These are phyloP conservation scores for Glycyrrhiza uralensis DNA, from an alignment of 306 rosid genomes.

Conservation along the genomic window DNA sequence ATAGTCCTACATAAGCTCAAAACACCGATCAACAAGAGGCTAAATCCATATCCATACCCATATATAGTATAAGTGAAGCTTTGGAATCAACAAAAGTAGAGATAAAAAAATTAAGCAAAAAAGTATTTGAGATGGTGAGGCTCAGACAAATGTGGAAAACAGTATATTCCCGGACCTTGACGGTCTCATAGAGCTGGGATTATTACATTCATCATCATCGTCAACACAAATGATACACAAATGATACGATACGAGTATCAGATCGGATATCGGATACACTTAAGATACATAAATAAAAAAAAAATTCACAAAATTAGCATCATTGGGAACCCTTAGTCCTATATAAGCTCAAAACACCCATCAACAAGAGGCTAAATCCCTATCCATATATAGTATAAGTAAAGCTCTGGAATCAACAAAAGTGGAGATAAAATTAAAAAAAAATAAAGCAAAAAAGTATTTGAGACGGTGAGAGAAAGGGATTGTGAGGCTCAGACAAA, in stretches of 20 bases:
- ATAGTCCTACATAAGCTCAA: neutral
- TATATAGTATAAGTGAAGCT: neutral
- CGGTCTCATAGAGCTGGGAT: constrained; percentile 54
- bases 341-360: neutral
- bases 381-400: neutral
- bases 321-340: constrained; percentile 29
- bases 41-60: too few relatives aligned
- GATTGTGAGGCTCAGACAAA: constrained; percentile 38
- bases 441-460: neutral
- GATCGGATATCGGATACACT: too few relatives aligned
- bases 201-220: constrained; percentile 47
- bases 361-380: neutral
- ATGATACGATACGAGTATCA: too few relatives aligned
- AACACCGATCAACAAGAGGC: neutral
- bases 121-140: neutral
- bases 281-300: too few relatives aligned
- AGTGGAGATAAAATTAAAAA: neutral
- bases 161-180: constrained; percentile 35
- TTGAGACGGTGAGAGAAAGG: neutral
- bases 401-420: neutral
- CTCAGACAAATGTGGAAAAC: constrained; percentile 47
- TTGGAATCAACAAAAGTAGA: neutral
- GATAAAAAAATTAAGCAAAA: neutral
- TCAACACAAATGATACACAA: neutral
- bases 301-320: too few relatives aligned